phyloP scores from a whole-genome alignment of 2,329 filamentous ascomycete species.

The Aspergillus nomiae region DNA sequence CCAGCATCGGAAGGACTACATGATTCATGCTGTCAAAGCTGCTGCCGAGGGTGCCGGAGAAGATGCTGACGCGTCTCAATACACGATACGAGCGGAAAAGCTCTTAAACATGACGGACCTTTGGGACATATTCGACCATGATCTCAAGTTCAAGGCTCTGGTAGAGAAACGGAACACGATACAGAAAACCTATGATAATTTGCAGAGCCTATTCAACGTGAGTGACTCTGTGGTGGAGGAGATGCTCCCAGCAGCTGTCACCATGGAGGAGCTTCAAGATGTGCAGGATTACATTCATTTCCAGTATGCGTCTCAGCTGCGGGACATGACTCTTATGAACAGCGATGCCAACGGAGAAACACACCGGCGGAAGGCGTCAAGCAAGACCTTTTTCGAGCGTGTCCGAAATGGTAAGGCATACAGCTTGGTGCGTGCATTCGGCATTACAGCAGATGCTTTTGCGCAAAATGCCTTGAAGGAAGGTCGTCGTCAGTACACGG shows the following conservation, averaged over 20 bases:
- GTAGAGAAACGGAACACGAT: slow-evolving; percentile 89
- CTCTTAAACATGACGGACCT: slow-evolving; percentile 89
- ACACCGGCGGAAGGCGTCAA: slow-evolving; percentile 80
- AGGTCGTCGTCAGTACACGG: slow-evolving; percentile 77
- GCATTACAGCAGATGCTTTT: slow-evolving; percentile 84
- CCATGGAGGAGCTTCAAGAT: slow-evolving; percentile 95
- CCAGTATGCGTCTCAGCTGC: slow-evolving; percentile 81
- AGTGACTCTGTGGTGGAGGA: slow-evolving; percentile 77
- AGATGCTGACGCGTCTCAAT: slow-evolving; percentile 71
- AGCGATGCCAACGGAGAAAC: slow-evolving; percentile 62
- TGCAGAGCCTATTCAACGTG: slow-evolving; percentile 67
- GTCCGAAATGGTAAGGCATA: slow-evolving; percentile 79
- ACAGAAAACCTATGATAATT: slow-evolving; percentile 73
- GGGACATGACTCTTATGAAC: slow-evolving; percentile 70
- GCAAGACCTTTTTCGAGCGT: slow-evolving; percentile 78
- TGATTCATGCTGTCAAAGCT: slow-evolving; percentile 83
- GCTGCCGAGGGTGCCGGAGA: slow-evolving; percentile 62
- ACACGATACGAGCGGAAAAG: slow-evolving; percentile 77
- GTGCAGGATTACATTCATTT: slow-evolving; percentile 96
- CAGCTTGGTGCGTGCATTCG: slow-evolving; percentile 82
- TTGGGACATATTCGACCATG: slow-evolving; percentile 92
- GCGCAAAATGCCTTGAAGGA: slow-evolving; percentile 82
- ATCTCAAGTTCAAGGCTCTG: slow-evolving; percentile 91
- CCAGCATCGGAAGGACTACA: slow-evolving; percentile 95
- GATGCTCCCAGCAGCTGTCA: slow-evolving; percentile 75